Conservation (phyloP, 352 stramenopile species). For the Phytophthora nicotianae region DNA sequence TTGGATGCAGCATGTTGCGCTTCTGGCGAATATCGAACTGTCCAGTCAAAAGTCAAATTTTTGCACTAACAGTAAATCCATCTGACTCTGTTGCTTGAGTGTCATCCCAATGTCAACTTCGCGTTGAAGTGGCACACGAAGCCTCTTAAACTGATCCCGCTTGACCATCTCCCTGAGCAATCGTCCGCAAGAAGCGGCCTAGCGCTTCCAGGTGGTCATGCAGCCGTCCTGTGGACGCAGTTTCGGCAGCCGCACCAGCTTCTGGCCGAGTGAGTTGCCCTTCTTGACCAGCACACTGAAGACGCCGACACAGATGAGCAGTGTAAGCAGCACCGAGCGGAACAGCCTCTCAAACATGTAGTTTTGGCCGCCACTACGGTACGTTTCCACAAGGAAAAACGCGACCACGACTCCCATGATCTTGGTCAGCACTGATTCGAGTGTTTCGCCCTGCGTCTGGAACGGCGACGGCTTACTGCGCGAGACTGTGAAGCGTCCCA, state of each 20-base stretch:
- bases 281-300: slow-evolving; percentile 82
- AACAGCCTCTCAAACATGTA: slow-evolving; percentile 63
- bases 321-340: slow-evolving; percentile 55
- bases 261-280: slow-evolving; percentile 66
- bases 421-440: slow-evolving; percentile 63
- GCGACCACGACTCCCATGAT: slow-evolving; percentile 50
- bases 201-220: slow-evolving; percentile 77
- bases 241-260: slow-evolving; percentile 66
- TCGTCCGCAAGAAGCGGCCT: slow-evolving; percentile 19
- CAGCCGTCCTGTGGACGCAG: slow-evolving; percentile 78
- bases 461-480: slow-evolving; percentile 65
- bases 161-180: slow-evolving; percentile 23
- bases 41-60: not conserved
- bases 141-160: too few relatives aligned
- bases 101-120: not conserved
- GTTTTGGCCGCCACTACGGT: slow-evolving; percentile 44
- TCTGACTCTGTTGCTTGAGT: slow-evolving; percentile 7
- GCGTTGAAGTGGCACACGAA: slow-evolving; percentile 1
- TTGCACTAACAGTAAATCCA: slow-evolving; percentile 1
- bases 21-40: slow-evolving; percentile 15
- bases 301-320: slow-evolving; percentile 47
- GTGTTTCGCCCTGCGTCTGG: slow-evolving; percentile 45
- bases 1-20: slow-evolving; percentile 37
- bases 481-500: slow-evolving; percentile 63
- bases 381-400: slow-evolving; percentile 70